These are phyloP conservation scores for Salix purpurea DNA, from an alignment of 345 rosid genomes.

Conservation along the genomic window DNA sequence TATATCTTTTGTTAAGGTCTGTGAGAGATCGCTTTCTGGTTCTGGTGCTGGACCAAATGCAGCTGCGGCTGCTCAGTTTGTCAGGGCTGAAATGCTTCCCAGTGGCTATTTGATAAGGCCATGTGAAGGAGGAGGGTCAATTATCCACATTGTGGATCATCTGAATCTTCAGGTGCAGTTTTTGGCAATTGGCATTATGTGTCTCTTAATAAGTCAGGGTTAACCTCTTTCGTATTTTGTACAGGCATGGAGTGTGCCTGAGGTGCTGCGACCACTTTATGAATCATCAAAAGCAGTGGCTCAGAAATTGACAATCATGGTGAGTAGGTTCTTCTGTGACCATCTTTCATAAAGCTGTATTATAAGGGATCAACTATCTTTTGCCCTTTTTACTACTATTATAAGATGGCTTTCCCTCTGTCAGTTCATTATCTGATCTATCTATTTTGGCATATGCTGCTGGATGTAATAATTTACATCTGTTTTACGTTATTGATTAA, in stretches of 20 bases:
- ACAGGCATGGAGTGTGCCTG: slow-evolving; percentile 99
- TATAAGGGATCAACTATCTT: background rate
- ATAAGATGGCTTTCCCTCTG: background rate
- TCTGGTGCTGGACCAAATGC: slow-evolving; percentile 87
- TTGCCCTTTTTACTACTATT: background rate
- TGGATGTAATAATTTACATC: background rate
- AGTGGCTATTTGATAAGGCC: slow-evolving; percentile 95
- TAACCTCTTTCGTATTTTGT: background rate
- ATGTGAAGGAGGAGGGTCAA: slow-evolving; percentile 98
- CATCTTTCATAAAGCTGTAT: background rate
- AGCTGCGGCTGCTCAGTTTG: slow-evolving; percentile 78
- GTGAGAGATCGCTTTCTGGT: slow-evolving; percentile 98
- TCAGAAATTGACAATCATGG: slow-evolving; percentile 88
- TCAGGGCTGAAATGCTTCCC: slow-evolving; percentile 94
- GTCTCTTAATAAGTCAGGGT: background rate
- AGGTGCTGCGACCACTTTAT: slow-evolving; percentile 90
- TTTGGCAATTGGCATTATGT: background rate
- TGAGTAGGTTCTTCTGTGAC: slow-evolving; percentile 34
- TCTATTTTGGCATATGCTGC: background rate
- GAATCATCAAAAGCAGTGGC: slow-evolving; percentile 93
- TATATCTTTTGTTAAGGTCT: slow-evolving; percentile 43
- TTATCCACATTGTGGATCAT: slow-evolving; percentile 95
- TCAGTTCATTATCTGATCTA: background rate
- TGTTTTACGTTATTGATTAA: background rate
- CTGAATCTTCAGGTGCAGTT: slow-evolving; percentile 77